Evolutionary conservation across 2,329 filamentous ascomycete genomes (phyloP).

Genomic region (Salinomyces thailandicus): DNA sequence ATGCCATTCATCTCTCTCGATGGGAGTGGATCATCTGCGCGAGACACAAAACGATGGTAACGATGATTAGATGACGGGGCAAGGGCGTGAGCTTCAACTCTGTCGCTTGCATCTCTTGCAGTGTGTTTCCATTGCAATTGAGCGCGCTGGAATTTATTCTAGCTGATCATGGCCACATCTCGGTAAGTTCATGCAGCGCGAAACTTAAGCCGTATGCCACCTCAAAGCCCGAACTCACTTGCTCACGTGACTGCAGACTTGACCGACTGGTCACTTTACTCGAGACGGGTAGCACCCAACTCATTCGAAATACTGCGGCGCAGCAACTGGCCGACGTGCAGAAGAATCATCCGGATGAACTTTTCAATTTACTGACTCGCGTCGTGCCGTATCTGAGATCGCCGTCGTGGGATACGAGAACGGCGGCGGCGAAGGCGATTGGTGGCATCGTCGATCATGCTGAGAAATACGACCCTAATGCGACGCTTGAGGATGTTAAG

Average conservation of each 20-base stretch:
- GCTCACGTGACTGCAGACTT: conserved; percentile 1
- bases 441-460: conserved; percentile 90
- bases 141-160: no score
- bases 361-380: conserved; percentile 87
- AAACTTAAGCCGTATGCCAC: not conserved
- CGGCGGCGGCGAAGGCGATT: conserved; percentile 84
- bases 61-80: no score
- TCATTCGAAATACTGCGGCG: conserved; percentile 94
- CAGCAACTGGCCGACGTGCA: conserved; percentile 96
- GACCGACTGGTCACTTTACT: conserved; percentile 55
- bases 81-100: no score
- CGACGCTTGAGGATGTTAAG: conserved; percentile 20
- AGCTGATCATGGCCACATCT: not conserved
- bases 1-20: no score
- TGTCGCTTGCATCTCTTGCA: no score
- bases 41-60: no score
- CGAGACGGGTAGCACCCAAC: conserved; percentile 89
- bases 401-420: conserved; percentile 94
- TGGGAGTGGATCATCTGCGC: no score
- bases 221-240: not conserved
- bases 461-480: conserved; percentile 70
- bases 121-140: no score
- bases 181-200: conserved; percentile 1
- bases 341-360: conserved; percentile 92
- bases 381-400: conserved; percentile 93